Evolutionary conservation across 1,284 basidiomycete species (phyloP), one percentile per base, ranked within the genome.

Genomic region (Irpex sp.): DNA sequence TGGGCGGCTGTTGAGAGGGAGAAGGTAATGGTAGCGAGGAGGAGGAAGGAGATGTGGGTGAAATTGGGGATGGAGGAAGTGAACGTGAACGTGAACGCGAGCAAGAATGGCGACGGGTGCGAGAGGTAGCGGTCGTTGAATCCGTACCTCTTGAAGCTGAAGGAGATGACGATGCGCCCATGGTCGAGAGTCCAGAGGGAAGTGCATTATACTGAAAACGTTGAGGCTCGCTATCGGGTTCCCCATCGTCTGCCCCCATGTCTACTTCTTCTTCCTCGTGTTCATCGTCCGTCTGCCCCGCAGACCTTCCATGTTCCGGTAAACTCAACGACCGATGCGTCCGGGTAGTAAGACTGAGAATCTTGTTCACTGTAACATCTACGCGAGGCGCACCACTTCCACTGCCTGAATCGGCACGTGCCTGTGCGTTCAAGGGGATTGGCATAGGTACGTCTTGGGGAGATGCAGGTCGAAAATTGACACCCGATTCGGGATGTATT

Each of bases 341-440:
- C 54, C 72, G 74, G 57, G 61, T 60, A 23, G 83, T 69, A 62
- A 88, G 75, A 52, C 70, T 68, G 28, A 90, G 64, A 65, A 91
- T 72, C 69, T 86, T 88, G 70, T 80, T 84, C 54, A 91, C 72
- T 56, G 83, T 80, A 65, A 91, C 82, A 71, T 93, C 90, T 36
- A 78, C 70, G 49, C 70, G 67, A 23, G 73, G 69, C 21, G 33
- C 45, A 28, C 28, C 28, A 28, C 28, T 28, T 28, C 28, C 28
- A 5, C 28, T 28, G 35, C 12, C 8, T 18, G 42, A 3, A 47
- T 49, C 19, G n/a, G 35, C 39, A 21, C 47, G 2, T 33, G 53
- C 28, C 4, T 28, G 28, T 28, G 28, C 28, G 28, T 28, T 28
- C 28, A 28, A 23, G 14, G 5, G 16, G 0, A 45, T 10, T 71